phyloP scores from a whole-genome alignment of 2,329 filamentous ascomycete species.

The Aspergillus sp. region DNA sequence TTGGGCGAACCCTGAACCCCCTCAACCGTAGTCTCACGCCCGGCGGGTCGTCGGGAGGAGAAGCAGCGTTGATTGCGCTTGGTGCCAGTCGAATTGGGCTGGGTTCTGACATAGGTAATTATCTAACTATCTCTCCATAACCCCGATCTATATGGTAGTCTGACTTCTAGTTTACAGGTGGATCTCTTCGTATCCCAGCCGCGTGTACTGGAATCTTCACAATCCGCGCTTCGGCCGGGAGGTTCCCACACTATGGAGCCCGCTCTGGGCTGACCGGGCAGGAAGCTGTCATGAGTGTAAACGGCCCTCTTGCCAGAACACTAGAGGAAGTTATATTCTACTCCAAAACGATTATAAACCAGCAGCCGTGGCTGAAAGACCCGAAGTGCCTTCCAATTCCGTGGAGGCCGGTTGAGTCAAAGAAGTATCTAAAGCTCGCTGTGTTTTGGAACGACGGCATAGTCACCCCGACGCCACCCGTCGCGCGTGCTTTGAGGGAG shows the following conservation, averaged over 20 bases:
- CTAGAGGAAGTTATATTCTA: constrained; percentile 58
- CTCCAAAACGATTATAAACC: constrained; percentile 50
- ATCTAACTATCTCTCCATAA: too few species aligned
- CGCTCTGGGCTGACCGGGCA: constrained; percentile 63
- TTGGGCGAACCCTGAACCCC: constrained; percentile 42
- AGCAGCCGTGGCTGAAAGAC: constrained; percentile 56
- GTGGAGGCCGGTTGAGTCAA: constrained; percentile 41
- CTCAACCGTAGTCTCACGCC: constrained; percentile 33
- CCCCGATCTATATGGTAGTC: constrained; percentile 23
- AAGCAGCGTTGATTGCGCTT: constrained; percentile 36
- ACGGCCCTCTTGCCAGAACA: constrained; percentile 61
- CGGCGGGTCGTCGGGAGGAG: constrained; percentile 38
- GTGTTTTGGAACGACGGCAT: constrained; percentile 63
- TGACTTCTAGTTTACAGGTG: constrained; percentile 18
- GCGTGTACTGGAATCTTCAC: constrained; percentile 41
- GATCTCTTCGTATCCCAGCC: constrained; percentile 41
- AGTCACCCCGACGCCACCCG: constrained; percentile 63
- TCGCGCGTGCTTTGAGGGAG: constrained; percentile 55
- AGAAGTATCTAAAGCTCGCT: constrained; percentile 51
- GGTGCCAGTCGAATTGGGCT: constrained; percentile 20
- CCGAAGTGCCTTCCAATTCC: constrained; percentile 59
- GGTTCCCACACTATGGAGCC: constrained; percentile 34
- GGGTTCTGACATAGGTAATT: too few species aligned
- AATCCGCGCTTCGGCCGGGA: constrained; percentile 40
- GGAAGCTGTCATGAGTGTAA: constrained; percentile 63